Evolutionary conservation across 2,329 filamentous ascomycete species (phyloP).

Genomic region (Fusarium humuli): DNA sequence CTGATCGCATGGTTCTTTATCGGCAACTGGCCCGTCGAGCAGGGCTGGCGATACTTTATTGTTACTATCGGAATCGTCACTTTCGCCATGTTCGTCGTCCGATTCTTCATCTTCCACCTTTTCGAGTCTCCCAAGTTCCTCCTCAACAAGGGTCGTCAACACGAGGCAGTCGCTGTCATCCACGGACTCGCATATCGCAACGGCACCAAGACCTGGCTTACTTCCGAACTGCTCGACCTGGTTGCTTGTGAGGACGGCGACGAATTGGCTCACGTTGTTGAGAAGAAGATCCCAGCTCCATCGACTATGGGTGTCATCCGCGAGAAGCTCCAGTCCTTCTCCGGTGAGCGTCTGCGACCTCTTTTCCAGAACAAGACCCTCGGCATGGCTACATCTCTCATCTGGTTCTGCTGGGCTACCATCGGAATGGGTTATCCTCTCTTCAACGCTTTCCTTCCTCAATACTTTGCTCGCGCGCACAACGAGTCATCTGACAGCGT

Average conservation of each 20-base stretch:
- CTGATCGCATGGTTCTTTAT: conserved; percentile 82
- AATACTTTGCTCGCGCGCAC: conserved; percentile 76
- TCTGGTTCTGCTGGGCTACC: conserved; percentile 85
- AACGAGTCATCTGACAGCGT: conserved; percentile 48
- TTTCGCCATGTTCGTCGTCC: conserved; percentile 79
- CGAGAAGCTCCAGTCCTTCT: conserved; percentile 74
- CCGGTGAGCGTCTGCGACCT: conserved; percentile 72
- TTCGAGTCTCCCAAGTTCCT: conserved; percentile 90
- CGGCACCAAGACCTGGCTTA: conserved; percentile 77
- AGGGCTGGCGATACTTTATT: conserved; percentile 83
- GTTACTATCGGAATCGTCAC: conserved; percentile 78
- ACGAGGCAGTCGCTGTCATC: conserved; percentile 82
- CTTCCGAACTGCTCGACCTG: conserved; percentile 72
- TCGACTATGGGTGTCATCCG: conserved; percentile 60
- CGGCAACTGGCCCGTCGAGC: conserved; percentile 72
- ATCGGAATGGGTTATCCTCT: conserved; percentile 90
- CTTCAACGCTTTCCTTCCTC: conserved; percentile 91
- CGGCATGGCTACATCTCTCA: conserved; percentile 62
- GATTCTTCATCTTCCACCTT: conserved; percentile 83
- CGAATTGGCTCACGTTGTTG: conserved; percentile 31
- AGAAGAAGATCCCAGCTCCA: conserved; percentile 16
- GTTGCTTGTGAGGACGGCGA: conserved; percentile 60
- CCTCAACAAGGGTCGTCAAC: conserved; percentile 78
- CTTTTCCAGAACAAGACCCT: conserved; percentile 69
- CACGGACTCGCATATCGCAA: conserved; percentile 83